These are phyloP conservation scores for Aspergillus saccharolyticus DNA, from an alignment of 495 filamentous ascomycete genomes.

Conservation along the genomic window DNA sequence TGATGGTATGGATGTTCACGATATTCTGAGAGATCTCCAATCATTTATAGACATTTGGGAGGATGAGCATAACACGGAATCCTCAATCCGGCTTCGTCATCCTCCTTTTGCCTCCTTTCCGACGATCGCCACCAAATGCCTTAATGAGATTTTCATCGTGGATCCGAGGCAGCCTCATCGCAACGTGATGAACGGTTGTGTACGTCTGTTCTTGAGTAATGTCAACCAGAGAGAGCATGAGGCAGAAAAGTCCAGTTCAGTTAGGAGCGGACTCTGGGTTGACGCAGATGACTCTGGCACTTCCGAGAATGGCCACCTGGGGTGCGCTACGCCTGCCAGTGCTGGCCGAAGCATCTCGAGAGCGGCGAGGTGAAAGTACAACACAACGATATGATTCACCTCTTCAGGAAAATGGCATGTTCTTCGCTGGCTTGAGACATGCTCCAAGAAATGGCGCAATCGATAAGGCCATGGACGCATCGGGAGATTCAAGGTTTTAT, in stretches of 20 bases:
- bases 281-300: background rate
- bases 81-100: background rate
- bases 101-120: background rate
- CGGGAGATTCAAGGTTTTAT: background rate
- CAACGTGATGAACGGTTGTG: background rate
- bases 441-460: background rate
- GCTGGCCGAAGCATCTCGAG: background rate
- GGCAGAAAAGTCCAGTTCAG: background rate
- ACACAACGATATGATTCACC: background rate
- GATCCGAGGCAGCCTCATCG: background rate
- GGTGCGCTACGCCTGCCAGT: background rate
- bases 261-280: background rate
- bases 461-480: background rate
- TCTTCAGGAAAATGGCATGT: background rate
- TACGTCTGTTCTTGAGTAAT: background rate
- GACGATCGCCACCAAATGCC: background rate
- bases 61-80: background rate
- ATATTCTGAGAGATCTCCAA: background rate
- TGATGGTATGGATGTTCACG: background rate
- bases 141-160: background rate
- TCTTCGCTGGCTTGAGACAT: background rate
- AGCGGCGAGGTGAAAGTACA: background rate
- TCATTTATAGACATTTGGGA: background rate
- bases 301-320: background rate
- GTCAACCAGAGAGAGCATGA: background rate